Evolutionary conservation across 805 yeast species (phyloP), one percentile per base, ranked within the genome.

Genomic region (Candida broadrunensis): DNA sequence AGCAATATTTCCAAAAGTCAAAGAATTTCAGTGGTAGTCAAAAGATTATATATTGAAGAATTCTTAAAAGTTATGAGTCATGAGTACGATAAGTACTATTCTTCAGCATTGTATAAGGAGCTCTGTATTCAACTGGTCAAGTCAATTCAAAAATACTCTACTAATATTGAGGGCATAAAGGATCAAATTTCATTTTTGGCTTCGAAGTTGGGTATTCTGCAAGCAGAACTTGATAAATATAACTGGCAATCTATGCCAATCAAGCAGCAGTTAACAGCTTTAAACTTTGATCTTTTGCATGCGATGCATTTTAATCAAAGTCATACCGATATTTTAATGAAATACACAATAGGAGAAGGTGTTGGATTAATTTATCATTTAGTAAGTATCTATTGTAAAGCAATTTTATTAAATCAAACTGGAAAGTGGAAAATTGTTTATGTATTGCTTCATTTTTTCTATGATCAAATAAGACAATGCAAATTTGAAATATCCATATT

Each of bases 391-490:
- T 69, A 67, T 43, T 37, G 55, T 32, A 48, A 52, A 26, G 60
- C 56, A 1, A 43, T 60, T 2, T 24, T 36, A 3, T 23, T 41
- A 8, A 51, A 49, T 17, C 53, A 56, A 20, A 24, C 38, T 7
- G 56, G 55, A 19, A 59, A 50, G 29, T 69, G 74, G 73, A 50
- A 50, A 26, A 56, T 55, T 18, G 21, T 63, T 6, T 45, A 50
- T n/a, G 36, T 44, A 16, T 41, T 66, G 14, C 41, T 67, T 35
- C 50, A 47, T 2, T 61, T 49, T 46, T 38, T 54, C 25, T 29
- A 27, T n/a, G 15, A 8, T 2, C 48, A 53, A 19, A 25, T 63
- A 13, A 33, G 40, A 13, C 15, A 26, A 2, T 60, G 47, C 37
- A 45, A 55, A 21, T 44, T 66, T n/a, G 37, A 46, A 9, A 41